Evolutionary conservation across 805 yeast genomes (phyloP).

Genomic region (Starmerella gropengiesseri): DNA sequence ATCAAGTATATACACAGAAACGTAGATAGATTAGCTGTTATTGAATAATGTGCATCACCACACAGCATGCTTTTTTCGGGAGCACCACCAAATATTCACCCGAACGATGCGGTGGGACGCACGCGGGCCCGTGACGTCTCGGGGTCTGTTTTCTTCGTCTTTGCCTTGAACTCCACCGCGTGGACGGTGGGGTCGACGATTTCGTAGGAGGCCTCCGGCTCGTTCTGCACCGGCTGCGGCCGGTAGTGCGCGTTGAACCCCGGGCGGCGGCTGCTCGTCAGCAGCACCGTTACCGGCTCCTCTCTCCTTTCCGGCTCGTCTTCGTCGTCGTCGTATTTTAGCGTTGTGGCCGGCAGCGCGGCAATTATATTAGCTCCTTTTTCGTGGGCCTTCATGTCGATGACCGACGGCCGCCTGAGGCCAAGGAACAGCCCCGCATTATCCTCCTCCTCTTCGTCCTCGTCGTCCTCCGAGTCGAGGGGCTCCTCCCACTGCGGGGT

Average conservation of each 20-base stretch:
- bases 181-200: constrained; percentile 25
- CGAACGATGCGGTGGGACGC: constrained; percentile 7
- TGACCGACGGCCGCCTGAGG: constrained; percentile 33
- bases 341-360: constrained; percentile 71
- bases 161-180: constrained; percentile 22
- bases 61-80: no score
- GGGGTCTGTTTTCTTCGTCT: not conserved
- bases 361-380: constrained; percentile 50
- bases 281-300: constrained; percentile 57
- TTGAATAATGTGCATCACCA: not conserved
- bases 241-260: constrained; percentile 24
- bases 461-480: constrained; percentile 28
- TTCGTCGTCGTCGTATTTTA: constrained; percentile 62
- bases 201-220: constrained; percentile 14
- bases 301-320: constrained; percentile 37
- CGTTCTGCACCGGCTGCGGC: constrained; percentile 19
- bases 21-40: no score
- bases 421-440: constrained; percentile 61
- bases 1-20: not conserved
- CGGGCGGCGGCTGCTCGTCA: constrained; percentile 17
- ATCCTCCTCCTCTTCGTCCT: constrained; percentile 43
- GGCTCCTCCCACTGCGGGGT: not conserved
- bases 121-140: not conserved
- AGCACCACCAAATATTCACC: not conserved
- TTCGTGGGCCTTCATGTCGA: constrained; percentile 11